Percentiles rank a stretch among this genome's conserved stretches.
These are phyloP conservation scores for Venturia pyrina DNA, from an alignment of 2,329 filamentous ascomycete genomes.

Conservation along the genomic window DNA sequence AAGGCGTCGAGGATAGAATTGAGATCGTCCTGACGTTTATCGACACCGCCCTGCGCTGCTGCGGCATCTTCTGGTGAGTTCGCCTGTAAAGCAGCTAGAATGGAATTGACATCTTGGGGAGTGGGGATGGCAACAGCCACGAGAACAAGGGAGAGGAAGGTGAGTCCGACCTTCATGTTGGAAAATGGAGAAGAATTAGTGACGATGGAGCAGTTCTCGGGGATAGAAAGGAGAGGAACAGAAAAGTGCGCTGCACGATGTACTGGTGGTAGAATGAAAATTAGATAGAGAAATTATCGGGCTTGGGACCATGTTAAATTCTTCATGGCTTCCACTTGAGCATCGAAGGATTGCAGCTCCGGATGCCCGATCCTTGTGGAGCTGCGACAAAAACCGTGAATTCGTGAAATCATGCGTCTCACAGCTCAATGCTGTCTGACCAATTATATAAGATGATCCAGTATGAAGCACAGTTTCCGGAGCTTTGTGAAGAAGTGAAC, in stretches of 20 bases:
- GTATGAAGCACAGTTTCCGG: background rate
- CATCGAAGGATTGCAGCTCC: background rate
- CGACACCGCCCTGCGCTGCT: background rate
- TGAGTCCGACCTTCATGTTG: background rate
- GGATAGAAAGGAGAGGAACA: background rate
- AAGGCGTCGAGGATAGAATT: conserved; percentile 3
- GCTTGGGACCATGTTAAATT: background rate
- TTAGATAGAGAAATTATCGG: background rate
- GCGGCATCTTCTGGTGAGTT: conserved; percentile 5
- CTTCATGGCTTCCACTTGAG: background rate
- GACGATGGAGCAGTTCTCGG: background rate
- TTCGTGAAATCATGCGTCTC: background rate
- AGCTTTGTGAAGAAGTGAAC: background rate
- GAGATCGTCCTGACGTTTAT: conserved; percentile 6
- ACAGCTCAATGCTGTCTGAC: background rate
- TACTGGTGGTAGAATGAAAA: background rate
- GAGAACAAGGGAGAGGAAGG: background rate
- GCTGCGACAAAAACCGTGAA: background rate
- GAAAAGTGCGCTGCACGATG: background rate
- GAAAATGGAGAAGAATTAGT: background rate
- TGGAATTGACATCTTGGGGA: conserved; percentile 6
- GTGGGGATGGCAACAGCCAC: background rate
- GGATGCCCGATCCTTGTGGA: background rate
- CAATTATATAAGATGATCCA: background rate
- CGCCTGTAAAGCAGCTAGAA: conserved; percentile 6